Conservation (phyloP, 805 yeast species). For the Myxozyma sirexii region DNA sequence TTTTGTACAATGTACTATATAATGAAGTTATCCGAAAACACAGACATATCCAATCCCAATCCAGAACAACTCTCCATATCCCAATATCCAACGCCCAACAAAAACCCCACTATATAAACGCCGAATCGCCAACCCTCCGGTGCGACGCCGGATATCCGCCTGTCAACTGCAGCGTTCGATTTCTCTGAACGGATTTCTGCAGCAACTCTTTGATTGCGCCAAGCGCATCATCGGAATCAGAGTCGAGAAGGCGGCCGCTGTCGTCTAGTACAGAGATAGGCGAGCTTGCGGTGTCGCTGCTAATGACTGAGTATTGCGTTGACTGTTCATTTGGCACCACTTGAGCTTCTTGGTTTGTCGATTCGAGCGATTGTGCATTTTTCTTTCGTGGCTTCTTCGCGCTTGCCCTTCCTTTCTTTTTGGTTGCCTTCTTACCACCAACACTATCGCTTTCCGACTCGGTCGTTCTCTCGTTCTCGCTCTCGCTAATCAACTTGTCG, state of each 20-base stretch:
- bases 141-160: constrained; percentile 1
- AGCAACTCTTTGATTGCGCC: neutral
- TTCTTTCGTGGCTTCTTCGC: neutral
- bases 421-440: neutral
- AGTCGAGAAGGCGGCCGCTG: neutral
- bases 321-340: neutral
- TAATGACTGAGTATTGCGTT: neutral
- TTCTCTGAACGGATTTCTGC: neutral
- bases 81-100: neutral
- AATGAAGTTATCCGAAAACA: too few relatives aligned
- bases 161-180: neutral
- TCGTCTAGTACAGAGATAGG: neutral
- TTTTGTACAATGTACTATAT: neutral
- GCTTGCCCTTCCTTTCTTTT: neutral
- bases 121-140: neutral
- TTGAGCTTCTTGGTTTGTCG: neutral
- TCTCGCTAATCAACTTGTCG: constrained; percentile 1
- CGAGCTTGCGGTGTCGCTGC: neutral
- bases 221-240: neutral
- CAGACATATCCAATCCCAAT: neutral
- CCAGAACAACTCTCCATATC: neutral
- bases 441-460: neutral
- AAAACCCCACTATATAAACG: neutral
- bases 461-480: neutral
- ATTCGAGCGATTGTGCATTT: neutral